Conservation (phyloP, 163 green algal species). For the Prototheca cutis region DNA sequence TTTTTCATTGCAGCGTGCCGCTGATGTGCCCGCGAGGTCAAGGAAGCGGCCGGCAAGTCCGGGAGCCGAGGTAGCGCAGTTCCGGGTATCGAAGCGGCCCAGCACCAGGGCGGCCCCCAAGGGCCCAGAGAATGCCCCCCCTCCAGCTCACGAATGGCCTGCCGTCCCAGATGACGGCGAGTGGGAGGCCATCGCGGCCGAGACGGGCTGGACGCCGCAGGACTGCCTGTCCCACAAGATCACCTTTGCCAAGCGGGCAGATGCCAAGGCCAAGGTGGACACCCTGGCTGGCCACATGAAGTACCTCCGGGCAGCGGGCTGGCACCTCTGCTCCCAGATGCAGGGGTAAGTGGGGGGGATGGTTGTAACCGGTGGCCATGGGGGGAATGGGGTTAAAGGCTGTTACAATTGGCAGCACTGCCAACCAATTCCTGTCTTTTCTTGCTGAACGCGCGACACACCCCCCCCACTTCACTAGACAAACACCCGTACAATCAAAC, state of each 20-base stretch:
- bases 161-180: conserved; percentile 1
- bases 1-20: no score
- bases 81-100: no score
- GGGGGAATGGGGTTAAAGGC: background rate
- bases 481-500: background rate
- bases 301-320: conserved; percentile 30
- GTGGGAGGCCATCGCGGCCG: conserved; percentile 28
- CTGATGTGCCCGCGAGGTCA: no score
- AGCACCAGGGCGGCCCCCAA: no score
- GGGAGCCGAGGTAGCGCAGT: no score
- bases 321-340: conserved; percentile 22
- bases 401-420: background rate
- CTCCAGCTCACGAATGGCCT: no score
- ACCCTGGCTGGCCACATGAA: conserved; percentile 32
- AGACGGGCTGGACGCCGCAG: conserved; percentile 21
- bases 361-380: background rate
- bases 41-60: no score
- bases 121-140: no score
- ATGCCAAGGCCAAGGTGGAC: conserved; percentile 59
- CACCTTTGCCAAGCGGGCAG: conserved; percentile 39
- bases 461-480: no score
- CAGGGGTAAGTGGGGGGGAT: conserved; percentile 3
- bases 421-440: no score
- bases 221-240: conserved; percentile 44
- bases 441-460: no score